phyloP scores from a whole-genome alignment of 305 asterid species.

The Fraxinus platypoda region DNA sequence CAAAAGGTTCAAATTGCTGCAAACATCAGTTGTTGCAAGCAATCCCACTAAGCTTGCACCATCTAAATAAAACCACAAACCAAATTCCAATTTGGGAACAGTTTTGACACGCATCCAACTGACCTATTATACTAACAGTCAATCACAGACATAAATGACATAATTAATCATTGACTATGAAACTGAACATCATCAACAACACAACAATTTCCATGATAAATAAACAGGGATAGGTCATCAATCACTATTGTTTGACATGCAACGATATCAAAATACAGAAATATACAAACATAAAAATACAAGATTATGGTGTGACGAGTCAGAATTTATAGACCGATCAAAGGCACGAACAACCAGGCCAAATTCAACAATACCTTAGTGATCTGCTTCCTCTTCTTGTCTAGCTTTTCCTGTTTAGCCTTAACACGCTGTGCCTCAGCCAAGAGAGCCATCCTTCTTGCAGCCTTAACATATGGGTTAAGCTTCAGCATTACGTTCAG shows the following conservation, averaged over 20 bases:
- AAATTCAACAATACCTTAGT: slow-evolving; percentile 49
- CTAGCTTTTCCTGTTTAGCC: slow-evolving; percentile 72
- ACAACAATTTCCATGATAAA: not conserved
- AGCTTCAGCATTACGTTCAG: slow-evolving; percentile 67
- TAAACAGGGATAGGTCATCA: not conserved
- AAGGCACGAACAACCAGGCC: not conserved
- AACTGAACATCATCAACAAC: not conserved
- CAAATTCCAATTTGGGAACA: not conserved
- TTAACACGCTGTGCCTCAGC: slow-evolving; percentile 77
- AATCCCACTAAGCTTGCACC: not conserved
- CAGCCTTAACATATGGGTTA: slow-evolving; percentile 79
- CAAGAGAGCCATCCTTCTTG: slow-evolving; percentile 73
- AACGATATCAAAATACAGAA: too few relatives aligned
- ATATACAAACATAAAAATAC: too few relatives aligned
- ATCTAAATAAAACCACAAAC: not conserved
- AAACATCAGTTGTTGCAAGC: not conserved
- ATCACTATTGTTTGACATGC: not conserved
- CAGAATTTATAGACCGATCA: not conserved
- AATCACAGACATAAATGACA: not conserved
- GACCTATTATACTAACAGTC: not conserved
- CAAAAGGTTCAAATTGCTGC: not conserved
- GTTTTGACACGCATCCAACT: not conserved
- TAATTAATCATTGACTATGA: not conserved
- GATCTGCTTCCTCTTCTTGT: slow-evolving; percentile 61
- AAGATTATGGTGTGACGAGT: too few relatives aligned